Percentiles rank a stretch among this genome's conserved stretches.
phyloP scores from a whole-genome alignment of 2,329 filamentous ascomycete species.

The Monosporascus cannonballus region DNA sequence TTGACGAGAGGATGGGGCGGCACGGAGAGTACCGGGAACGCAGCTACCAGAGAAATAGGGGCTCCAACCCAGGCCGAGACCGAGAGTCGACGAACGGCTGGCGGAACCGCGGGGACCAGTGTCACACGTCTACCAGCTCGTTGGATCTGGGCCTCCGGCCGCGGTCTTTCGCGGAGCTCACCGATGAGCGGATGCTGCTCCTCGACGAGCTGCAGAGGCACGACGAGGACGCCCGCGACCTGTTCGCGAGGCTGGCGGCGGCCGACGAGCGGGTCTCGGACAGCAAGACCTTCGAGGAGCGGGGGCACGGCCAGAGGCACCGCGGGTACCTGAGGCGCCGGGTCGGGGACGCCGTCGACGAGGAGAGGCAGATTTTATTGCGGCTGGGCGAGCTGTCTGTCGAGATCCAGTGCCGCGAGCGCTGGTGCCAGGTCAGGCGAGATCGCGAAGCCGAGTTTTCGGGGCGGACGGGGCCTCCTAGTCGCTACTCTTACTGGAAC shows the following conservation, averaged over 20 bases:
- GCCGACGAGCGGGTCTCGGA: conserved; percentile 27
- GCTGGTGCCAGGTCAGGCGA: conserved; percentile 28
- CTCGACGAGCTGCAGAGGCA: conserved; percentile 34
- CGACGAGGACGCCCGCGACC: conserved; percentile 27
- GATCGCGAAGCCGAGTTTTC: conserved; percentile 10
- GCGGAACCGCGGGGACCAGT: background rate
- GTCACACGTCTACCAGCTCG: background rate
- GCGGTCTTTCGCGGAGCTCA: conserved; percentile 35
- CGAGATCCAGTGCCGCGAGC: conserved; percentile 40
- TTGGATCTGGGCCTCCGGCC: conserved; percentile 27
- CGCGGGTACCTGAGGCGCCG: conserved; percentile 34
- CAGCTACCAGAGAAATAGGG: background rate
- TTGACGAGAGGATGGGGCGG: no score
- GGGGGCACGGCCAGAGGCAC: conserved; percentile 33
- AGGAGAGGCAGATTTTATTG: conserved; percentile 39
- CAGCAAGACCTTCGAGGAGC: conserved; percentile 10
- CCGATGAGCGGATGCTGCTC: conserved; percentile 42
- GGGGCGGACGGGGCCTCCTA: background rate
- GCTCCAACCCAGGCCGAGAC: background rate
- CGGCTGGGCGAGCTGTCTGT: conserved; percentile 44
- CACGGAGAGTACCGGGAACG: background rate
- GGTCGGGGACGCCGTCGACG: conserved; percentile 37
- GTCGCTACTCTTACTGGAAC: background rate
- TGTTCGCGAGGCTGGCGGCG: conserved; percentile 33
- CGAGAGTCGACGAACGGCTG: background rate